phyloP scores from a whole-genome alignment of 331 rosid species.

The Malus hybrid region DNA sequence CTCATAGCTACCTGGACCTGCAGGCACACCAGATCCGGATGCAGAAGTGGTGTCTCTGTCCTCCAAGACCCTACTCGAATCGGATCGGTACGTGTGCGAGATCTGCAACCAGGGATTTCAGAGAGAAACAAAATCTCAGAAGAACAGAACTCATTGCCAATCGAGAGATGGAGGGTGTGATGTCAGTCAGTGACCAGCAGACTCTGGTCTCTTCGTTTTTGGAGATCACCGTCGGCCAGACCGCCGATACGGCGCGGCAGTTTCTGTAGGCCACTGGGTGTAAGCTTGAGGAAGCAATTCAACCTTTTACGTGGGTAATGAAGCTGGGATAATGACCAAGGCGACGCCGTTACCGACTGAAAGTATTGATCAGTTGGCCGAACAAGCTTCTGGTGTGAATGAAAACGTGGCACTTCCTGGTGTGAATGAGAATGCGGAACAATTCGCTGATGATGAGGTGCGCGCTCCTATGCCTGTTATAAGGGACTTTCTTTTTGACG shows the following conservation, averaged over 20 bases:
- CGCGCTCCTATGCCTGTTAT: constrained; percentile 92
- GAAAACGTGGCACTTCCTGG: constrained; percentile 36
- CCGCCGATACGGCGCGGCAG: constrained; percentile 72
- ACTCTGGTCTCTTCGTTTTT: constrained; percentile 70
- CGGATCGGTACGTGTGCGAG: too few species aligned
- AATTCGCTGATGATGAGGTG: constrained; percentile 55
- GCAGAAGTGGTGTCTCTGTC: too few species aligned
- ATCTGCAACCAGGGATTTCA: too few species aligned
- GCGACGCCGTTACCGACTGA: constrained; percentile 37
- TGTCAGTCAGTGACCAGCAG: constrained; percentile 60
- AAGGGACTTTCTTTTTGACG: constrained; percentile 90
- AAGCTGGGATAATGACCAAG: constrained; percentile 28
- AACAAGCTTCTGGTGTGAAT: constrained; percentile 26
- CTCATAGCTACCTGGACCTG: too few species aligned
- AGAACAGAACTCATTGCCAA: background rate
- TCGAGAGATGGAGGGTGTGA: constrained; percentile 47
- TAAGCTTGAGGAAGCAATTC: constrained; percentile 94
- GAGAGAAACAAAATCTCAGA: background rate
- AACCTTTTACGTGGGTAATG: constrained; percentile 69
- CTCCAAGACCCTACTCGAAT: too few species aligned
- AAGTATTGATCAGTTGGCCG: constrained; percentile 30
- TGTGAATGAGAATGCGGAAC: constrained; percentile 33
- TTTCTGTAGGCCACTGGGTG: constrained; percentile 95
- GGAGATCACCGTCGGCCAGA: constrained; percentile 86
- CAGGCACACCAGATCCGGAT: too few species aligned